Base-by-base conservation (phyloP, 225 moss, liverwort and hornwort genomes). In the Climacium dendroides region DNA sequence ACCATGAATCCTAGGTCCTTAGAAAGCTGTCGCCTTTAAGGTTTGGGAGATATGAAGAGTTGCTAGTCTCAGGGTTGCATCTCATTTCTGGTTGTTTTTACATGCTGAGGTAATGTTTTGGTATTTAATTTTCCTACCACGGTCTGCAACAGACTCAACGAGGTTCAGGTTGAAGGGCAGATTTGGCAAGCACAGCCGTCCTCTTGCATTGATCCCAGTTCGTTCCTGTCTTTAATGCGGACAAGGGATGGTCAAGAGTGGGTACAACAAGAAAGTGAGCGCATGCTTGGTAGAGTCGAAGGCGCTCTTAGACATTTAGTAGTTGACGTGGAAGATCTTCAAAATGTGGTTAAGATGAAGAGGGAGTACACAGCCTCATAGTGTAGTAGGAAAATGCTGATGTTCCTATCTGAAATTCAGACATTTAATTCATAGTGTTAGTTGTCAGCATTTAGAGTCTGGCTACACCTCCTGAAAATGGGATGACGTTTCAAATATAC, bases 321-420 rank as follows among this genome's bases (percentile, higher is more conserved):
- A 35, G 93, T 95, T 47, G 95, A 95, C 67, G 89, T 95, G 53
- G 93, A 93, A 88, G 95, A 95, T 88, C 82, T 93, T 60, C 90
- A 88, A 67, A 88, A 89, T 64, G 78, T 93, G 84, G 87, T 88
- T 30, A 90, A 83, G 90, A 87, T 89, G 77, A 90, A 79, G 89
- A 89, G 84, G 69, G 89, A 89, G 63, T 19, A 79, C n/a, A 11
- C 75, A 39, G 24, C 70, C 54, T 88, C 80, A 10, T 90, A 92
- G 88, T 78, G 39, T 45, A 86, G 70, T 32, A 78, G 39, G 85
- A 62, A 26, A 61, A 19, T 23, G 7, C 54, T 48, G 41, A 30
- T 79, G 30, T 9, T 61, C 30, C 75, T 29, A 53, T 74, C 61
- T 62, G 71, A 60, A 71, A 81, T 82, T 84, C 63, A 58, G 60